A percentile compares a stretch with the other conserved stretches of the same genome.
Conservation (phyloP, 2,329 filamentous ascomycete species). For the Talaromyces pinophilus region DNA sequence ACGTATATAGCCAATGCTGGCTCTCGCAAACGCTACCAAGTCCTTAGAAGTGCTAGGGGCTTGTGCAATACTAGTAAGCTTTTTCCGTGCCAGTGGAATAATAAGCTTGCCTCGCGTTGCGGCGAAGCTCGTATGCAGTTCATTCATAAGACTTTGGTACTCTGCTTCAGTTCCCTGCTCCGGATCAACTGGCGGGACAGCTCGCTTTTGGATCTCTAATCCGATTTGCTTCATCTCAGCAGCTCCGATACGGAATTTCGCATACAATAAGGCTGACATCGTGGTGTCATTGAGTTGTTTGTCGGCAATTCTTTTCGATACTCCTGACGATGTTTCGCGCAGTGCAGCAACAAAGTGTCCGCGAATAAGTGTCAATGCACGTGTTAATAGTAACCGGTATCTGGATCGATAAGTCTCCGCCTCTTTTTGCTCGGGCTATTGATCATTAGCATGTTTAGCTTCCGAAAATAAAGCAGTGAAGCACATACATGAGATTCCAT, state of each 20-base stretch:
- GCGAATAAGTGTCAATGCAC: constrained; percentile 66
- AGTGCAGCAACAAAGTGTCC: constrained; percentile 66
- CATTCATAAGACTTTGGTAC: constrained; percentile 66
- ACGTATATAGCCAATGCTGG: constrained; percentile 65
- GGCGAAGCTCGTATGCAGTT: constrained; percentile 65
- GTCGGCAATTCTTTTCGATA: constrained; percentile 64
- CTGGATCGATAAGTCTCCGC: constrained; percentile 83
- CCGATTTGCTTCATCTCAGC: constrained; percentile 66
- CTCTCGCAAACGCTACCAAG: constrained; percentile 64
- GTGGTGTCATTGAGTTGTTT: constrained; percentile 71
- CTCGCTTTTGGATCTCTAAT: constrained; percentile 67
- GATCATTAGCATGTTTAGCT: neutral
- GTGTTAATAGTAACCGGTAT: constrained; percentile 77
- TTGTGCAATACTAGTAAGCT: constrained; percentile 56
- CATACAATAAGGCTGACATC: constrained; percentile 69
- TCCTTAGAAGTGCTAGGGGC: constrained; percentile 63
- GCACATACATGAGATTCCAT: constrained; percentile 77
- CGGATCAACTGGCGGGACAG: constrained; percentile 60
- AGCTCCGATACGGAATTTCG: constrained; percentile 69
- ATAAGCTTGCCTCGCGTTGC: constrained; percentile 60
- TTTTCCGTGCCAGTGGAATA: constrained; percentile 63
- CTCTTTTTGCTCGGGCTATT: constrained; percentile 77
- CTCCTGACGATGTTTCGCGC: constrained; percentile 63
- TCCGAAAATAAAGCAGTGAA: neutral
- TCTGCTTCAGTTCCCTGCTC: constrained; percentile 62